A percentile compares a stretch with the other conserved stretches of the same genome.
phyloP scores from a whole-genome alignment of 1,284 basidiomycete genomes.

The Puccinia horiana region DNA sequence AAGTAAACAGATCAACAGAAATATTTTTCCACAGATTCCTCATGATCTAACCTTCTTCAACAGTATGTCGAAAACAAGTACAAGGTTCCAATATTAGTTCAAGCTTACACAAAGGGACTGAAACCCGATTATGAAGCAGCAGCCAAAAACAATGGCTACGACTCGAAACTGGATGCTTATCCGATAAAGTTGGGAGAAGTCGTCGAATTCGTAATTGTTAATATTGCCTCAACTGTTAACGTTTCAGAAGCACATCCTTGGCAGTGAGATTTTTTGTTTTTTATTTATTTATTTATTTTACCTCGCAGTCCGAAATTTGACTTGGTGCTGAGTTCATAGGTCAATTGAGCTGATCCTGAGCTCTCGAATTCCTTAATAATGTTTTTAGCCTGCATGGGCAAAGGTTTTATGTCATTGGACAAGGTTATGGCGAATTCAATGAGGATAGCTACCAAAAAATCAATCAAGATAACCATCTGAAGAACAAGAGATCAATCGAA shows the following conservation, averaged over 20 bases:
- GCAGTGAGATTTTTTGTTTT: conserved; percentile 40
- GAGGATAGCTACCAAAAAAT: conserved; percentile 8
- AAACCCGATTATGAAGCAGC: conserved; percentile 28
- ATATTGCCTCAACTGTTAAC: conserved; percentile 25
- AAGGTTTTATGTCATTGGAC: conserved; percentile 13
- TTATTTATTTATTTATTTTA: too few relatives aligned
- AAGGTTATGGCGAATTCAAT: conserved; percentile 38
- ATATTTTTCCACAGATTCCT: background rate
- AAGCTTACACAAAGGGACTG: conserved; percentile 27
- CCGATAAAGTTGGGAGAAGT: conserved; percentile 44
- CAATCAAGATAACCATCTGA: conserved; percentile 11
- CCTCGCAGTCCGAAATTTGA: background rate
- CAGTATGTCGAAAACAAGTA: conserved; percentile 40
- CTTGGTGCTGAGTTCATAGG: background rate
- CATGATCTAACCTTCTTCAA: background rate
- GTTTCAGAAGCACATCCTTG: conserved; percentile 48
- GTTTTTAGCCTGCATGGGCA: conserved; percentile 35
- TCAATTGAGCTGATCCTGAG: background rate
- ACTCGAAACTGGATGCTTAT: conserved; percentile 31
- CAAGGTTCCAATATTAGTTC: conserved; percentile 23
- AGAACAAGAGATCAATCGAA: conserved; percentile 25
- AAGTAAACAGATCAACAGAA: background rate
- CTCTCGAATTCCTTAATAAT: background rate
- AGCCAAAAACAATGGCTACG: conserved; percentile 35
- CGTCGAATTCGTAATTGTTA: conserved; percentile 40